Evolutionary conservation across 345 rosid genomes (phyloP).

Genomic region (Kernera saxatilis): DNA sequence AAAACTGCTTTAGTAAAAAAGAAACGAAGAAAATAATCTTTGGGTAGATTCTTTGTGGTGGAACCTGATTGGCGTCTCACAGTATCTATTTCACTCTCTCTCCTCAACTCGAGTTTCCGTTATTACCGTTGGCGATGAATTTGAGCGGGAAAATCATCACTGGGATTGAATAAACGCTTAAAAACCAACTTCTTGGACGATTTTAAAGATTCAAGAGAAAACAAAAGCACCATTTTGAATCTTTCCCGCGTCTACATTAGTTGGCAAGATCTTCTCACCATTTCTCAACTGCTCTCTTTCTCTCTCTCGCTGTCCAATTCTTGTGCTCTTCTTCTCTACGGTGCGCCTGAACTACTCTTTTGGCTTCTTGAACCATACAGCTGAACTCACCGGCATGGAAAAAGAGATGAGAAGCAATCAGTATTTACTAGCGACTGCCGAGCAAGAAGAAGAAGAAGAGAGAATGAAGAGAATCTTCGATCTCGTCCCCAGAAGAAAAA

Average conservation of each 20-base stretch:
- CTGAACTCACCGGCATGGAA: not conserved
- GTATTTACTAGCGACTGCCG: not conserved
- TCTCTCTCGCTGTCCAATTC: not conserved
- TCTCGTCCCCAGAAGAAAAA: not conserved
- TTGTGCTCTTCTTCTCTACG: not conserved
- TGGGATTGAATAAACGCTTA: not conserved
- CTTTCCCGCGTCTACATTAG: not conserved
- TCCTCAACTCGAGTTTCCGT: not conserved
- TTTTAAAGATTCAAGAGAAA: not conserved
- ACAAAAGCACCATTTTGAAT: not conserved
- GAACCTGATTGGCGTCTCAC: not conserved
- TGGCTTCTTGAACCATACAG: not conserved
- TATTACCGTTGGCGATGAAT: constrained; percentile 5
- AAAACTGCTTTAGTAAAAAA: too few relatives aligned
- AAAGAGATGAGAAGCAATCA: not conserved
- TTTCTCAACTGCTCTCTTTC: not conserved
- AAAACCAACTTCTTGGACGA: not conserved
- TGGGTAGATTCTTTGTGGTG: not conserved
- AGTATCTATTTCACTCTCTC: not conserved
- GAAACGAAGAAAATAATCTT: not conserved
- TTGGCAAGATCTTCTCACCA: not conserved
- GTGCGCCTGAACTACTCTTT: not conserved
- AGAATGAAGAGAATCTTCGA: not conserved
- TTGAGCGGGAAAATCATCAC: not conserved
- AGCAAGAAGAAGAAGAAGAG: not conserved